These are phyloP conservation scores for Solanum chaucha DNA, from an alignment of 257 asterid genomes.

Conservation along the genomic window DNA sequence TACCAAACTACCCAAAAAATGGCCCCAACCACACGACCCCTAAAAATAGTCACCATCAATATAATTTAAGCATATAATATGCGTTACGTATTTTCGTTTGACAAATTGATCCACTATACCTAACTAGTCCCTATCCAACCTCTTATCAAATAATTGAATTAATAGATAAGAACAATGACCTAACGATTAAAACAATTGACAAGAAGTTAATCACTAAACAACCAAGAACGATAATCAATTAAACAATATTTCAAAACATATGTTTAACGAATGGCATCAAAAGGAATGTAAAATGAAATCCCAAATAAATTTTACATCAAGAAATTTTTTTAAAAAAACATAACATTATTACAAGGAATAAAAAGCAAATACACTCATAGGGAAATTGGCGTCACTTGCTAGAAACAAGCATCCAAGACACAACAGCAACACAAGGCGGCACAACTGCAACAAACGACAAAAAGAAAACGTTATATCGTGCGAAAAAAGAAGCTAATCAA, in stretches of 20 bases:
- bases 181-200: neutral
- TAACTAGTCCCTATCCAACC: neutral
- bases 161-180: neutral
- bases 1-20: neutral
- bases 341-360: neutral
- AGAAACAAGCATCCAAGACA: slow-evolving; percentile 61
- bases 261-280: neutral
- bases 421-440: slow-evolving; percentile 84
- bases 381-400: slow-evolving; percentile 3
- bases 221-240: neutral
- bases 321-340: neutral
- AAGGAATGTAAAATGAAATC: neutral
- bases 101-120: neutral
- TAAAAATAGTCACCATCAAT: neutral
- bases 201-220: neutral
- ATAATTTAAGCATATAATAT: neutral
- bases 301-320: neutral
- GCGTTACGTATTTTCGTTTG: neutral
- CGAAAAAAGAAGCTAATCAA: neutral
- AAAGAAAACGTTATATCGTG: neutral
- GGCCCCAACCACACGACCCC: neutral
- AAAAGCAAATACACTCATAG: neutral
- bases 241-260: neutral
- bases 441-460: slow-evolving; percentile 41
- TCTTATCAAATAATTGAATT: neutral